Evolutionary conservation across 768 basidiomycete genomes (phyloP).

Genomic region (Lentinula boryana): DNA sequence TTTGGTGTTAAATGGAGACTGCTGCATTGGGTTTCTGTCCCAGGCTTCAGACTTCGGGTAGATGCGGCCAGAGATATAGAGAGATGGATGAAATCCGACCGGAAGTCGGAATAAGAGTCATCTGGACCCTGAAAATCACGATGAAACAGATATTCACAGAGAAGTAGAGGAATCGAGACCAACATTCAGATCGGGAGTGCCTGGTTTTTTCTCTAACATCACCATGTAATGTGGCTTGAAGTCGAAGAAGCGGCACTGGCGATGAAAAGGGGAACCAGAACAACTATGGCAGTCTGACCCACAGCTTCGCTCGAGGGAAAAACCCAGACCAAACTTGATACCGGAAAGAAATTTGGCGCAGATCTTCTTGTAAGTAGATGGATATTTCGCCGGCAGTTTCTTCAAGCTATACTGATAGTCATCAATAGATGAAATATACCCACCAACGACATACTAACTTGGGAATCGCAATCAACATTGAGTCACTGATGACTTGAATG

Average conservation of each 20-base stretch:
- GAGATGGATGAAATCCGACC: constrained; percentile 91
- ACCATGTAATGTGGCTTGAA: constrained; percentile 82
- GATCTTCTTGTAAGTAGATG: constrained; percentile 50
- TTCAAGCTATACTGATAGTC: constrained; percentile 13
- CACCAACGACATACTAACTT: constrained; percentile 46
- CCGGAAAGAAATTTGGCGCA: constrained; percentile 83
- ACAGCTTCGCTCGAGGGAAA: constrained; percentile 79
- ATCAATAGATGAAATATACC: constrained; percentile 8
- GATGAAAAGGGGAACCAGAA: constrained; percentile 55
- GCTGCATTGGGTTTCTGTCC: constrained; percentile 37
- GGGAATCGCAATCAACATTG: constrained; percentile 80
- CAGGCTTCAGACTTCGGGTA: constrained; percentile 26
- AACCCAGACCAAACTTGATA: constrained; percentile 81
- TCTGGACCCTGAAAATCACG: constrained; percentile 28
- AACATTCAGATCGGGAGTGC: constrained; percentile 41
- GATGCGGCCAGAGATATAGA: constrained; percentile 80
- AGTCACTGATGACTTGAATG: constrained; percentile 75
- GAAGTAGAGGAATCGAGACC: constrained; percentile 6
- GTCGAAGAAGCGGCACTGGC: constrained; percentile 73
- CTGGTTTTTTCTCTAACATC: constrained; percentile 45
- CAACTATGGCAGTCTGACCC: constrained; percentile 63
- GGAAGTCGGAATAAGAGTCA: constrained; percentile 85
- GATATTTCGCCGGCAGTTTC: constrained; percentile 10
- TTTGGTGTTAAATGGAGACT: constrained; percentile 84
- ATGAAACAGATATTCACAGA: background rate